Evolutionary conservation across 495 filamentous ascomycete species (phyloP), one percentile per base, ranked within the genome.

Genomic region (Pseudoneurospora amorphoporcata): DNA sequence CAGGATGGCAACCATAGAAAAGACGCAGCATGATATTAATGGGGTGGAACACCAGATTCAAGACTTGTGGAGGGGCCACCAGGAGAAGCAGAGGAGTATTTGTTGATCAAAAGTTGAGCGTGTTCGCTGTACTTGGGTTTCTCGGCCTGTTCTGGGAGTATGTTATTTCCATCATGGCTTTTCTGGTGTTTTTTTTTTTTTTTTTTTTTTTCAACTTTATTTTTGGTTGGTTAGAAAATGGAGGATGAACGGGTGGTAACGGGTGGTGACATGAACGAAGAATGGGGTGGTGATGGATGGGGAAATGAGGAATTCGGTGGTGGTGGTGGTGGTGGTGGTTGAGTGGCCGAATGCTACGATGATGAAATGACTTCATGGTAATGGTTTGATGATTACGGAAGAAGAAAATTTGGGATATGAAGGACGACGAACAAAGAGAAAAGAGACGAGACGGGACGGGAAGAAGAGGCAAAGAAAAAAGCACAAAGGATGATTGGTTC

Each of bases 1-100:
- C 80, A 88, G 92, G 75, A 86, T 85, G 58, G 92, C 93, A 73
- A 95, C 92, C 40, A 94, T 97, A 84, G 92, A 92, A 74, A 89
- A 90, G 79, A 90, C 91, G 72, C 78, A 89, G 75, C 85, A 86
- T 45, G 87, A 90, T 74, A 90, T 94, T 65, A 73, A 76, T 72
- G 86, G 93, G 76, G 91, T 95, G 76, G 79, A 85, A 70, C 80
- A 75, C 71, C 86, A 95, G 82, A 92, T 95, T 74, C 79, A 83
- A 71, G 84, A 86, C 37, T 83, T 91, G 76, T 73, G 79, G 39
- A 74, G 78, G 47, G 83, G 86, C 76, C 87, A 89, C 71, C 74
- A 81, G 72, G 81, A 82, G 69, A 81, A 84, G 73, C 76, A 73
- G 47, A 72, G 35, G 39, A 75, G 68, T 29, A 71, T 74, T 39